Conservation (phyloP, 2,329 filamentous ascomycete genomes). For the Venturia asperata region DNA sequence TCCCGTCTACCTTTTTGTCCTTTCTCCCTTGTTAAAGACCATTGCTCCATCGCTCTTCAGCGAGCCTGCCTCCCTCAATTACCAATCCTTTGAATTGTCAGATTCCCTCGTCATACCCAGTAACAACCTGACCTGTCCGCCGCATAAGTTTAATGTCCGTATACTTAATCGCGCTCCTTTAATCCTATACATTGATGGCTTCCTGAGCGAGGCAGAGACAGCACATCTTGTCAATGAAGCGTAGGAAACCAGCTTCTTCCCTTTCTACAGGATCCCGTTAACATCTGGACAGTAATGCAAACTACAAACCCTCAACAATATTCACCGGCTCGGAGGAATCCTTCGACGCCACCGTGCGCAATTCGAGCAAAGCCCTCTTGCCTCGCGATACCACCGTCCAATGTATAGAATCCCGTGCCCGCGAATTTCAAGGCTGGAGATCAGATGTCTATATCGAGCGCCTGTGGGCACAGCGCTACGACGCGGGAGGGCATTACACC, state of each 20-base stretch:
- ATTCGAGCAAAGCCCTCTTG: constrained; percentile 44
- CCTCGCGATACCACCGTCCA: constrained; percentile 42
- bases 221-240: constrained; percentile 19
- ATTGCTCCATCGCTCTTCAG: not conserved
- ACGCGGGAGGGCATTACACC: constrained; percentile 50
- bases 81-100: constrained; percentile 28
- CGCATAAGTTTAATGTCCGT: constrained; percentile 38
- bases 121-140: constrained; percentile 32
- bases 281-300: constrained; percentile 33
- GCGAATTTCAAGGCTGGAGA: constrained; percentile 54
- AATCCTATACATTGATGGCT: constrained; percentile 52
- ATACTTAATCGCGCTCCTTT: constrained; percentile 48
- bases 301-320: constrained; percentile 49
- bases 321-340: constrained; percentile 43
- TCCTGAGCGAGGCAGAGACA: constrained; percentile 44
- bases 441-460: constrained; percentile 52
- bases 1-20: constrained; percentile 20
- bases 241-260: not conserved
- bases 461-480: constrained; percentile 55
- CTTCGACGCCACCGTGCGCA: constrained; percentile 43
- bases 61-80: not conserved
- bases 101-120: constrained; percentile 37
- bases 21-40: constrained; percentile 14
- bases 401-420: constrained; percentile 53
- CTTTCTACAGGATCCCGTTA: constrained; percentile 15